Evolutionary conservation across 768 basidiomycete species (phyloP).

Genomic region (Boletus subcaerulescens): DNA sequence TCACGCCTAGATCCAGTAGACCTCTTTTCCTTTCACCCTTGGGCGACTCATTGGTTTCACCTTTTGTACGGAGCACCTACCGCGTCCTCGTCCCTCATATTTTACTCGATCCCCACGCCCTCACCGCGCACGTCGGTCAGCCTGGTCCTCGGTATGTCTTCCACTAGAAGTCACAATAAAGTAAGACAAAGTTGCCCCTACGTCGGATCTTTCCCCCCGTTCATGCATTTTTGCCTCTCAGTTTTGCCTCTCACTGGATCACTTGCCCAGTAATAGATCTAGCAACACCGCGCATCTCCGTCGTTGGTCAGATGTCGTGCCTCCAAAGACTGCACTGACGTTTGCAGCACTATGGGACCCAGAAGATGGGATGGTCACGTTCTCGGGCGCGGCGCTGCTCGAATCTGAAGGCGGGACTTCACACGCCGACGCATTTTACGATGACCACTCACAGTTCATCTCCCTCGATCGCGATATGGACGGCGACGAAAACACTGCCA

Average conservation of each 20-base stretch:
- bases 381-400: conserved; percentile 50
- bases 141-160: conserved; percentile 12
- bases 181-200: conserved; percentile 10
- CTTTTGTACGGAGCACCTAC: not conserved
- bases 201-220: not conserved
- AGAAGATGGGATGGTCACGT: conserved; percentile 53
- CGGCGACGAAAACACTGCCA: conserved; percentile 22
- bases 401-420: conserved; percentile 22
- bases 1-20: not conserved
- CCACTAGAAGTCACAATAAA: conserved; percentile 17
- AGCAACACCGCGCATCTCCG: conserved; percentile 15
- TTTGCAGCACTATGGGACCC: conserved; percentile 63
- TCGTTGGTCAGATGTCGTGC: conserved; percentile 58
- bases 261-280: conserved; percentile 6
- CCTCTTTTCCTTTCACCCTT: not conserved
- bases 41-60: not conserved
- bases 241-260: conserved; percentile 26
- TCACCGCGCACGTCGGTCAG: not conserved
- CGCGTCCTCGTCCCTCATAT: not conserved
- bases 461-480: conserved; percentile 15
- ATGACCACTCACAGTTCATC: conserved; percentile 12
- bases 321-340: conserved; percentile 52
- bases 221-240: conserved; percentile 4
- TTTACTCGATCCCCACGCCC: not conserved
- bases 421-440: conserved; percentile 14